A percentile compares a stretch with the other conserved stretches of the same genome.
Conservation (phyloP, 306 rosid genomes). For the Quercus suber region DNA sequence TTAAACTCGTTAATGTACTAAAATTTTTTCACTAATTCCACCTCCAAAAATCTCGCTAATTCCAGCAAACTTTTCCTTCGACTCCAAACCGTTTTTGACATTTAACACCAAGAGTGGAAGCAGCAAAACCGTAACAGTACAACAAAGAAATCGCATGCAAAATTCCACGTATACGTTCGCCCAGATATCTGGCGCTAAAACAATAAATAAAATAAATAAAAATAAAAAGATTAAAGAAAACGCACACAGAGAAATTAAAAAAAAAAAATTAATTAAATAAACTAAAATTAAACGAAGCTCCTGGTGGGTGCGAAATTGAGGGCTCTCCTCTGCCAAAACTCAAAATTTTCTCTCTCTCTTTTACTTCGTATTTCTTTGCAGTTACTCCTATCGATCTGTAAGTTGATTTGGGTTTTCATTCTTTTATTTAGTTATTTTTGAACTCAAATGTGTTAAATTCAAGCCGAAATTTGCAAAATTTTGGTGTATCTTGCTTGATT, state of each 20-base stretch:
- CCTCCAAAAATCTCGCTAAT: too few relatives aligned
- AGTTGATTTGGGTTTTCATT: slow-evolving; percentile 13
- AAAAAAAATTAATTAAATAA: neutral
- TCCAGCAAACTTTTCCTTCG: too few relatives aligned
- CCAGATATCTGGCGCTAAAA: slow-evolving; percentile 6
- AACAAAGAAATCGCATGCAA: slow-evolving; percentile 39
- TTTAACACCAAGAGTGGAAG: too few relatives aligned
- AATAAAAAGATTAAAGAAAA: neutral
- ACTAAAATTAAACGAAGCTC: slow-evolving; percentile 20
- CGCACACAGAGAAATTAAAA: neutral
- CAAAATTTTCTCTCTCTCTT: slow-evolving; percentile 3
- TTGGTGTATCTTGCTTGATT: slow-evolving; percentile 24
- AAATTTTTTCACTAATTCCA: too few relatives aligned
- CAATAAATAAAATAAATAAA: neutral
- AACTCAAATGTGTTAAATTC: slow-evolving; percentile 31
- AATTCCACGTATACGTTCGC: neutral
- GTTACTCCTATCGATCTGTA: slow-evolving; percentile 42
- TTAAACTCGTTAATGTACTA: too few relatives aligned
- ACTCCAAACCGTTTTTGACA: too few relatives aligned
- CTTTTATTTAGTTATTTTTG: neutral
- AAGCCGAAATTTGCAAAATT: slow-evolving; percentile 12
- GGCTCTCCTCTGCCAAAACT: slow-evolving; percentile 31
- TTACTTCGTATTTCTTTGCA: slow-evolving; percentile 13
- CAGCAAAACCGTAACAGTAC: too few relatives aligned
- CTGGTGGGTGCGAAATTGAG: slow-evolving; percentile 54